Evolutionary conservation across 306 rosid species (phyloP), one percentile per base, ranked within the genome.

Genomic region (Ormosia semicastrata): DNA sequence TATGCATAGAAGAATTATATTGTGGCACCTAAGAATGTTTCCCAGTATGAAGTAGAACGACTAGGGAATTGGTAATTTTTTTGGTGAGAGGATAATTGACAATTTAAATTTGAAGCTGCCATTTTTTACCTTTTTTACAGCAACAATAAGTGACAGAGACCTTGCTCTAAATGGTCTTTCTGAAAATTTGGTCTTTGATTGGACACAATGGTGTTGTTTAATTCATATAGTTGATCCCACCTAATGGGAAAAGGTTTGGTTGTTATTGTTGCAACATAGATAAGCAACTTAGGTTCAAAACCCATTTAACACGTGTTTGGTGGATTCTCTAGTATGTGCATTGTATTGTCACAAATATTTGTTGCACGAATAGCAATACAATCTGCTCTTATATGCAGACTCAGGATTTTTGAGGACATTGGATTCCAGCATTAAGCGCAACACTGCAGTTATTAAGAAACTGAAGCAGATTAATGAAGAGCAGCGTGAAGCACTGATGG

Each of bases 341-440:
- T 46, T 46, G 49, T n/a, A 58, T 14, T 54, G 8, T 63, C 46
- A 34, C 53, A 66, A 17, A 6, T 80, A 69, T 44, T 83, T 74
- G 36, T 66, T 77, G 67, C 71, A 62, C 49, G 29, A 57, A 44
- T 76, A 68, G 41, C 79, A 43, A 81, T 24, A 66, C 58, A 32
- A 4, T 79, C 56, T 80, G 14, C 78, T 82, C 41, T 76, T 80
- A 30, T 44, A 60, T 87, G 59, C 86, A 96, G 99, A 96, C 80
- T 52, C 97, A 1, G 97, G 92, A 76, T 93, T 92, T 78, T 90
- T 96, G 15, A 89, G 98, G 89, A 89, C 99, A 32, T 78, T 96
- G 88, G 99, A 96, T 87, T 92, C 99, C 52, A 96, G 97, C 89
- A 96, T 96, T 69, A 96, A 87, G 87, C 99, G 97, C 78, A 96